phyloP scores from a whole-genome alignment of 1,139 yeast genomes.

The Lodderomyces margitis region DNA sequence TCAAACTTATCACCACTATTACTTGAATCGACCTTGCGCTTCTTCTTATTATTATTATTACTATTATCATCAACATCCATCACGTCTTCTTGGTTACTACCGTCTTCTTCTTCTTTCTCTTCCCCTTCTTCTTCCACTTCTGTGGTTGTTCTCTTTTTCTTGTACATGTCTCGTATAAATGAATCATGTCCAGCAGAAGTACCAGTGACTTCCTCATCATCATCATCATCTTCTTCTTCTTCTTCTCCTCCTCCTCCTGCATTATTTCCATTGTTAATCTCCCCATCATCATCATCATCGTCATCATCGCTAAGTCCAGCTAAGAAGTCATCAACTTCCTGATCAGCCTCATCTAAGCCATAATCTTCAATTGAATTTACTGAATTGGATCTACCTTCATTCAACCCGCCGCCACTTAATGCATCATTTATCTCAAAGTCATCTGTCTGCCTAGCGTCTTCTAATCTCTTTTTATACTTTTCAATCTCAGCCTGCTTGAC shows the following conservation, averaged over 20 bases:
- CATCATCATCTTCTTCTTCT: constrained; percentile 15
- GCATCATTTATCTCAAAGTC: neutral
- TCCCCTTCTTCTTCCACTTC: constrained; percentile 16
- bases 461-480: constrained; percentile 37
- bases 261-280: constrained; percentile 20
- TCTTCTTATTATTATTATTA: constrained; percentile 3
- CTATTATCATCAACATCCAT: constrained; percentile 3
- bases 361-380: constrained; percentile 36
- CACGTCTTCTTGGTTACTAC: constrained; percentile 15
- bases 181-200: constrained; percentile 20
- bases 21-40: constrained; percentile 2
- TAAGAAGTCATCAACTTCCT: constrained; percentile 59
- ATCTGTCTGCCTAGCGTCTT: constrained; percentile 8
- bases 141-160: constrained; percentile 21
- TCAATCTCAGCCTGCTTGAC: constrained; percentile 44
- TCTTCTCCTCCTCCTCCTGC: constrained; percentile 15
- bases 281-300: constrained; percentile 33
- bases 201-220: constrained; percentile 12
- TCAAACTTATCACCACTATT: constrained; percentile 10
- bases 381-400: constrained; percentile 26
- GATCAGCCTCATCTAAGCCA: constrained; percentile 55
- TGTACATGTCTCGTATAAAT: constrained; percentile 34
- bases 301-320: constrained; percentile 55
- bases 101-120: constrained; percentile 18
- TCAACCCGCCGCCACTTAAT: constrained; percentile 8